phyloP scores from a whole-genome alignment of 192 early-diverging fungal genomes.

The Entomortierella beljakovae region DNA sequence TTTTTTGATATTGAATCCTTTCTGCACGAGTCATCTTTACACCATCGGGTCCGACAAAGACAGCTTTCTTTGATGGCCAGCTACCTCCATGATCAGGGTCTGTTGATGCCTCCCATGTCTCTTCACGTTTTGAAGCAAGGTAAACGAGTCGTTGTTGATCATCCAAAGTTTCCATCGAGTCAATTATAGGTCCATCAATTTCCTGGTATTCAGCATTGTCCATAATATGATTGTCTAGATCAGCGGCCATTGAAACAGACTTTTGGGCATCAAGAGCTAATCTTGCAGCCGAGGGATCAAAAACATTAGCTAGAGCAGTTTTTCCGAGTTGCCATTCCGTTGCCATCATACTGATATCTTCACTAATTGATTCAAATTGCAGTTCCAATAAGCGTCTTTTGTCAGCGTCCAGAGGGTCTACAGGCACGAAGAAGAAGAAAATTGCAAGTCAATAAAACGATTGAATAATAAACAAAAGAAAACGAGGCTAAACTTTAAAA shows the following conservation, averaged over 20 bases:
- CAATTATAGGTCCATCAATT: constrained; percentile 23
- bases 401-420: constrained; percentile 25
- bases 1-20: constrained; percentile 59
- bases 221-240: background rate
- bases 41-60: constrained; percentile 7
- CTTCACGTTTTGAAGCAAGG: constrained; percentile 51
- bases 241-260: background rate
- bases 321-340: constrained; percentile 65
- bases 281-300: constrained; percentile 36
- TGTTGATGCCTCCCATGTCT: constrained; percentile 63
- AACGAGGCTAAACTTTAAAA: background rate
- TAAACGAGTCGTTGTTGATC: constrained; percentile 33
- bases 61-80: background rate
- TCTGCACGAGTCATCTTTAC: constrained; percentile 61
- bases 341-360: constrained; percentile 61
- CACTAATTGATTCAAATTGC: constrained; percentile 60
- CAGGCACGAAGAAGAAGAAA: background rate
- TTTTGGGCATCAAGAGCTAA: background rate
- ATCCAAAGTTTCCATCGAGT: constrained; percentile 34
- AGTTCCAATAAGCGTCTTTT: constrained; percentile 46
- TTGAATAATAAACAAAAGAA: background rate
- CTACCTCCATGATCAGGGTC: constrained; percentile 15
- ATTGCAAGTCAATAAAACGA: background rate
- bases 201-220: constrained; percentile 7
- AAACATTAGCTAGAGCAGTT: constrained; percentile 51